These are phyloP conservation scores for Cronartium quercuum DNA, from an alignment of 1,284 basidiomycete genomes.

Conservation along the genomic window DNA sequence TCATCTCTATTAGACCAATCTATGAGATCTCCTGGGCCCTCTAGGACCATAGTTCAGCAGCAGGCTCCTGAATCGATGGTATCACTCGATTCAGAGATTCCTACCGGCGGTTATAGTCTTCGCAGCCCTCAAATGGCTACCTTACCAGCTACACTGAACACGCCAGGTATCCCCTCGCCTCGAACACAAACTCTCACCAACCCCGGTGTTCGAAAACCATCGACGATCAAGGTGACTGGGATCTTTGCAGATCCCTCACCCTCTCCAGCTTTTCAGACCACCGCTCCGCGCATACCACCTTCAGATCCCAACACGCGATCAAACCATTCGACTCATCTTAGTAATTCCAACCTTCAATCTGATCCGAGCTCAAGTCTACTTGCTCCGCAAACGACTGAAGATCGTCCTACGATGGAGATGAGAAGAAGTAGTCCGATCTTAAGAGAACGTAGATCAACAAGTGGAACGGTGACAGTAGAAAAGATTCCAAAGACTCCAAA, in stretches of 20 bases:
- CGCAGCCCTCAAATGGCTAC: not conserved
- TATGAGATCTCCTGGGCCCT: not conserved
- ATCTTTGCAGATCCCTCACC: not conserved
- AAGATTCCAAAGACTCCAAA: not conserved
- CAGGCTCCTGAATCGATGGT: not conserved
- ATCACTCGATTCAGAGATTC: not conserved
- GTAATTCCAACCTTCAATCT: not conserved
- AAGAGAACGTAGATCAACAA: conserved; percentile 1
- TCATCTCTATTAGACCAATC: not conserved
- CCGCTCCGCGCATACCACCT: not conserved
- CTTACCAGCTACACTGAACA: not conserved
- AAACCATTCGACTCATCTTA: not conserved
- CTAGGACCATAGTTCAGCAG: not conserved
- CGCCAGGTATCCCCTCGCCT: not conserved
- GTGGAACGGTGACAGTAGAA: not conserved
- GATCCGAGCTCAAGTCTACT: too few species aligned
- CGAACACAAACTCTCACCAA: not conserved
- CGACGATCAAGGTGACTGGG: conserved; percentile 4
- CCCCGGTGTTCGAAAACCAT: not conserved
- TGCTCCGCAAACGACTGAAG: not conserved
- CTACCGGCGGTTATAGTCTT: not conserved
- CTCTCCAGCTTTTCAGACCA: not conserved
- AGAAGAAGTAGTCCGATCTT: not conserved
- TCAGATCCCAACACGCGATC: not conserved
- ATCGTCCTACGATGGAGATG: not conserved